Base-by-base conservation (phyloP, 345 rosid species). In the Euclidium syriacum region DNA sequence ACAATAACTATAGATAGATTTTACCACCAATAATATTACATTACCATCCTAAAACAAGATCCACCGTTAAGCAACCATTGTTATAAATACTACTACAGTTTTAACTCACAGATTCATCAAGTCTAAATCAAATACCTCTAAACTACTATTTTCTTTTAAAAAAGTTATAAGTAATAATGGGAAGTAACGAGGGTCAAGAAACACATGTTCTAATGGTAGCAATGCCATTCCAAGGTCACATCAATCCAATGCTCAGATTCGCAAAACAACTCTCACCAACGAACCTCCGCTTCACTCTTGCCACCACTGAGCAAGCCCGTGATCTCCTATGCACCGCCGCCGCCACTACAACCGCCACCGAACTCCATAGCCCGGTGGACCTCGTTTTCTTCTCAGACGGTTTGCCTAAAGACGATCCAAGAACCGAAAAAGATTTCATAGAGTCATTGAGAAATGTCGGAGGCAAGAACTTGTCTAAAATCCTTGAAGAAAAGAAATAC, bases 371-470 rank as follows among this genome's bases (percentile, higher is more conserved):
- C 53, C 27, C 42, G 7, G 36, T 73, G 26, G 59, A 55, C 16
- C 70, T 86, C 3, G 75, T 23, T 7, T 80, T 77, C 73, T 79
- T 75, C 77, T 57, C 79, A 0, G 85, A 80, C n/a, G 85, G 85
- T 23, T 68, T 80, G 4, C 41, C 73, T 65, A 62, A 61, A 14
- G 81, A 82, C 9, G 57, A 65, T 3, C 33, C 49, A 7, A 75
- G 71, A 7, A 3, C 52, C 3, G 7, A 27, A 0, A 77, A 14
- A 3, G 1, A 26, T 2, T 55, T 65, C 47, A 0, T 79, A 1
- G 71, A 40, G 7, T 70, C 83, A 30, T 10, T 76, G 2, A 46
- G 48, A 20, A 64, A 58, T 2, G 47, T 26, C 7, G 90, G 87
- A 40, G 38, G 54, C 17, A 53, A 26, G 18, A 81, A 72, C 60